Evolutionary conservation across 345 rosid species (phyloP), one percentile per base, ranked within the genome.

Genomic region (Nephelium lappaceum): DNA sequence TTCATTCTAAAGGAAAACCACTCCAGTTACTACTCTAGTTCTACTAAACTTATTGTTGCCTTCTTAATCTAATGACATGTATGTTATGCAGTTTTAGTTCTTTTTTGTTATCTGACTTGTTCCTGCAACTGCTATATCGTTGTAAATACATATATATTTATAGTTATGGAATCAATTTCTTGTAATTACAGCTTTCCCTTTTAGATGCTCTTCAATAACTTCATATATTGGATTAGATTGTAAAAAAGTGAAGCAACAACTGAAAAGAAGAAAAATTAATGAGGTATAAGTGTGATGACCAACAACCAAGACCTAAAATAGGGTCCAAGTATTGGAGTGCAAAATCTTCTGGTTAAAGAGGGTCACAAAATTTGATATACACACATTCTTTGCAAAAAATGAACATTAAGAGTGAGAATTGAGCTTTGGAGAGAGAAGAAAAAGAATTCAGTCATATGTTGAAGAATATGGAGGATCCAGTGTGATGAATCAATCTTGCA

Each of bases 1-100:
- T 53, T 90, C 96, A 8, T 93, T 87, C 86, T 89, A 77, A 81
- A 80, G 12, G 4, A 45, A 3, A 45, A 45, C 2, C 11, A 53
- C 76, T 18, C 9, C 25, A 67, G 72, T 73, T 84, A 11, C 67
- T 80, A 31, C 70, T 82, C 41, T 77, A 64, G 74, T 68, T 79
- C 53, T 72, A 76, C 23, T 80, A 25, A 76, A 75, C 81, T 51
- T 71, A 36, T 27, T 72, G 53, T 70, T 57, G 81, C 23, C 58
- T 74, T 77, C 72, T 81, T 55, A 83, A 45, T 79, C 72, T 71
- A 73, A 67, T 76, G 8, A 18, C n/a, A 12, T 23, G 5, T 63
- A 63, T 63, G 38, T 66, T 36, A 6, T 66, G 19, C 16, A 23
- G 18, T 83, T 69, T 45, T 51, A 42, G 77, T 79, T 11, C 15